Base-by-base conservation (phyloP, 225 moss, liverwort and hornwort species). In the Polytrichum commune region DNA sequence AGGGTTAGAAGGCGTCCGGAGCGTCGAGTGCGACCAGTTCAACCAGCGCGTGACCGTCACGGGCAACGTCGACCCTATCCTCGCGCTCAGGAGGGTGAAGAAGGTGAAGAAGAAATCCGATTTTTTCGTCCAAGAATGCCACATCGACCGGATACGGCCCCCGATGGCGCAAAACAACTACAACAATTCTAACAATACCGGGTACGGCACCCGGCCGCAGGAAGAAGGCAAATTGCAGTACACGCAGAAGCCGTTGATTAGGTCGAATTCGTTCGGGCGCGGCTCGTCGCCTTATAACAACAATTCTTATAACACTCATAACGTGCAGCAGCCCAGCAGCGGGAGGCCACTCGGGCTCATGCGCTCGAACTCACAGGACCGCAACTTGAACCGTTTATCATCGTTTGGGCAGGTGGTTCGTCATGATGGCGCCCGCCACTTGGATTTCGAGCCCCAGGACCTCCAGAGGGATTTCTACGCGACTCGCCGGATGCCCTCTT, bases 11-110 rank as follows among this genome's bases (percentile, higher is more conserved):
- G 85, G 82, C 1, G 82, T 82, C 25, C 67, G 54, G 13, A 23
- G 69, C 69, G 82, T 85, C 8, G 69, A 82, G 10, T 85, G 85
- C 26, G 85, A 85, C 63, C 76, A 75, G 72, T 75, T 74, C 60
- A 82, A 85, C 69, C 85, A 85, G 69, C 73, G 77, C 2, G 82
- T 85, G 30, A 85, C 85, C 0, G 73, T 85, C 2, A 85, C 79
- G 5, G 85, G 85, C 19, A 66, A 74, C 54, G 79, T 77, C 18
- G 85, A 85, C 54, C 82, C 85, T 3, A 27, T 77, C 16, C 76
- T 57, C 20, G 56, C 58, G 5, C 82, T 85, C 18, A 72, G 76
- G 30, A 65, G 62, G 26, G 82, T 79, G 2, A 82, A 77, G 72
- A 71, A 74, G 24, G 82, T 85, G 64, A 82, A 85, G 72, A 82